A percentile compares a stretch with the other conserved stretches of the same genome.
Conservation (phyloP, 257 asterid genomes). For the Nicotiana attenuata region DNA sequence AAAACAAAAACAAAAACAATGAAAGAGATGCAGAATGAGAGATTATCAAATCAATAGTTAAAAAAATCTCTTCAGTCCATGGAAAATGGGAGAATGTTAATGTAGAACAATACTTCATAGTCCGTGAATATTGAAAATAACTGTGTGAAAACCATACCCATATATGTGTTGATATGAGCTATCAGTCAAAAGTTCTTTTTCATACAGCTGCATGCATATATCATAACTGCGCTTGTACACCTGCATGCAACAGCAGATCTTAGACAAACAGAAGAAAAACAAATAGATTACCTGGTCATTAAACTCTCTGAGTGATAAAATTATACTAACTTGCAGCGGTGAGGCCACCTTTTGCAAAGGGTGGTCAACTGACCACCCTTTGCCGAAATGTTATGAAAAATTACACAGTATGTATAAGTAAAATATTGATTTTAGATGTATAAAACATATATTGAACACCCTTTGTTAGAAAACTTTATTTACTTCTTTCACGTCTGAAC, state of each 20-base stretch:
- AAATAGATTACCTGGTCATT: not conserved
- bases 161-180: conserved; percentile 75
- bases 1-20: conserved; percentile 6
- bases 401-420: too few species aligned
- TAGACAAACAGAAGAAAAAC: not conserved
- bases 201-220: conserved; percentile 78
- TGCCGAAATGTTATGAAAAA: too few species aligned
- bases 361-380: too few species aligned
- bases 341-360: too few species aligned
- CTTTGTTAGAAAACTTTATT: too few species aligned
- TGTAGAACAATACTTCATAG: not conserved
- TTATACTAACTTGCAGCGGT: not conserved
- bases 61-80: not conserved
- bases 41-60: not conserved
- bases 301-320: not conserved
- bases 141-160: conserved; percentile 49
- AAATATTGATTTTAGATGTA: too few species aligned
- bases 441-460: too few species aligned
- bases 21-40: not conserved
- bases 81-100: not conserved
- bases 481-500: too few species aligned
- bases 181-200: conserved; percentile 90
- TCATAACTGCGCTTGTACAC: conserved; percentile 91
- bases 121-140: conserved; percentile 10
- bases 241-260: conserved; percentile 33